A percentile compares a stretch with the other conserved stretches of the same genome.
Evolutionary conservation across 106 monocot species (phyloP).

Genomic region (Triglochin maritima): DNA sequence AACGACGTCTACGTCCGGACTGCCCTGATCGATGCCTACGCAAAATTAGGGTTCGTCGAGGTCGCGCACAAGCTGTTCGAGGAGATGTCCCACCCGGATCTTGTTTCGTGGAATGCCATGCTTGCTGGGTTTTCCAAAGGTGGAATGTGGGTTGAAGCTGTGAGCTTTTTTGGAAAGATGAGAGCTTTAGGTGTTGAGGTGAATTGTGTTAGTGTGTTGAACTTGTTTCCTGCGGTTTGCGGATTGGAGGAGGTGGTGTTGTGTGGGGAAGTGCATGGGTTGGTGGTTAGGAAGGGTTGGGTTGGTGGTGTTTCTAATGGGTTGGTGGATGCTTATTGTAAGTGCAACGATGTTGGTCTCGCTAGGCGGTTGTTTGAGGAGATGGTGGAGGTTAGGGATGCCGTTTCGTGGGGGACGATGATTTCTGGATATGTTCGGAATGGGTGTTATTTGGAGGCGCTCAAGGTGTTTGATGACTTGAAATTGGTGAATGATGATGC

Average conservation of each 20-base stretch:
- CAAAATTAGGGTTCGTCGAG: constrained; percentile 28
- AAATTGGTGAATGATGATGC: constrained; percentile 9
- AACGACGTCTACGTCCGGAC: constrained; percentile 46
- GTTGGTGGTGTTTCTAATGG: constrained; percentile 34
- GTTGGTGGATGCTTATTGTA: constrained; percentile 60
- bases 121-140: constrained; percentile 39
- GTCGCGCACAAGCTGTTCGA: constrained; percentile 52
- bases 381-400: constrained; percentile 30
- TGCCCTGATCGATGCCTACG: constrained; percentile 50
- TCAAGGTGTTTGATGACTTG: constrained; percentile 44
- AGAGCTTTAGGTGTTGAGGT: constrained; percentile 11
- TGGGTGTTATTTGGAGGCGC: constrained; percentile 29
- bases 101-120: constrained; percentile 64
- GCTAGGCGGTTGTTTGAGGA: constrained; percentile 42
- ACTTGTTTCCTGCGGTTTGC: constrained; percentile 55
- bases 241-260: constrained; percentile 13
- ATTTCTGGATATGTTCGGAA: constrained; percentile 53
- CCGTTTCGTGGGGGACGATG: constrained; percentile 62
- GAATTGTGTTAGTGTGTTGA: constrained; percentile 45
- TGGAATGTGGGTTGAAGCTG: constrained; percentile 18
- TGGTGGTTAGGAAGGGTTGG: constrained; percentile 26
- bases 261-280: constrained; percentile 49
- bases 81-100: constrained; percentile 29
- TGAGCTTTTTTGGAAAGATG: constrained; percentile 38
- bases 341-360: constrained; percentile 28